Percentiles rank a stretch among this genome's conserved stretches.
These are phyloP conservation scores for Saprolegnia parasitica DNA, from an alignment of 352 stramenopile species.

Conservation along the genomic window DNA sequence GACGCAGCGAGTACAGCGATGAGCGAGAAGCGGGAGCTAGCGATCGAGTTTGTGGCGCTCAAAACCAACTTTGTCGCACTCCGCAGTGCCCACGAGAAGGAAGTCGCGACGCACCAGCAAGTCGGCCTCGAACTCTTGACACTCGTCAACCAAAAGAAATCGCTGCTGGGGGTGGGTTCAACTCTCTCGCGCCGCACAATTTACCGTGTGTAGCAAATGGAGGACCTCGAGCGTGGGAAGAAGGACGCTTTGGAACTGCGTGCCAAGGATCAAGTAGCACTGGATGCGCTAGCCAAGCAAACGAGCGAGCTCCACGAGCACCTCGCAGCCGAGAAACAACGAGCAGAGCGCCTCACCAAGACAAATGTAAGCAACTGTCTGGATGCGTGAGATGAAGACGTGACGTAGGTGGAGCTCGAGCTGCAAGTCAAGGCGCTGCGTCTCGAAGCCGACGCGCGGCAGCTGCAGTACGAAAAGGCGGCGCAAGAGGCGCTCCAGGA, in stretches of 20 bases:
- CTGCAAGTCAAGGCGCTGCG: conserved; percentile 46
- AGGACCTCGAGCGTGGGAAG: conserved; percentile 31
- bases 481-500: conserved; percentile 35
- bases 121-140: conserved; percentile 63
- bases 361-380: conserved; percentile 18
- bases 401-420: conserved; percentile 41
- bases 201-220: conserved; percentile 3
- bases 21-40: conserved; percentile 26
- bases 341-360: conserved; percentile 26
- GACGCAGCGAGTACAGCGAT: background rate
- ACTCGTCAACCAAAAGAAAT: conserved; percentile 62
- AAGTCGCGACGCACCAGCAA: conserved; percentile 63
- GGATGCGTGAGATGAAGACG: conserved; percentile 34
- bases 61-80: conserved; percentile 30
- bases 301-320: conserved; percentile 29
- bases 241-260: conserved; percentile 35
- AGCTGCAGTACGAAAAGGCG: conserved; percentile 42
- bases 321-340: conserved; percentile 18
- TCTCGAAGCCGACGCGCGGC: conserved; percentile 33
- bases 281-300: background rate
- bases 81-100: conserved; percentile 34
- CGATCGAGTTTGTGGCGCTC: conserved; percentile 30
- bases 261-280: conserved; percentile 16
- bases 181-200: background rate
- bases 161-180: conserved; percentile 26